Evolutionary conservation across 768 basidiomycete genomes (phyloP), one percentile per base, ranked within the genome.

Genomic region (Mycena alexandri): DNA sequence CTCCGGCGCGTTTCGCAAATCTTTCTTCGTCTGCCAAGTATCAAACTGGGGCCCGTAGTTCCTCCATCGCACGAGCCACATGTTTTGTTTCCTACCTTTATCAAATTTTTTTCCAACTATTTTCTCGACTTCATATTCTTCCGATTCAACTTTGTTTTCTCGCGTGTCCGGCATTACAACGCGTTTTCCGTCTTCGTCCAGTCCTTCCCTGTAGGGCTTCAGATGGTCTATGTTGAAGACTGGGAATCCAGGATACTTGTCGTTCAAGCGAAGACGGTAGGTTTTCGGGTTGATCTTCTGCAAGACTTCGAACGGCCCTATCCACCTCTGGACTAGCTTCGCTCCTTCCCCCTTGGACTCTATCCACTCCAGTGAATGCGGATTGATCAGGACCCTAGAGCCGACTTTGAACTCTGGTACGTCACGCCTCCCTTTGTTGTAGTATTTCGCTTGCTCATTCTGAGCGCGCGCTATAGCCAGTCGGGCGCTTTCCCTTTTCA

Each of bases 1-100:
- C n/a, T 52, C 51, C 1, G 51, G 51, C 9, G 51, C 51, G 33
- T 52, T 52, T 17, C 51, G 51, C 16, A 52, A 17, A 17, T 52
- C 51, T 13, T 36, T 52, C 33, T 36, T 43, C 34, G 46, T 21
- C 21, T 47, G n/a, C 46, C 46, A 47, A 5, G 46, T 47, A 22
- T 47, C 21, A n/a, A 47, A 47, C 13, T 47, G 46, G 2, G 46
- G 46, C 8, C 46, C 46, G 21, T 47, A 47, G 2, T 22, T 22
- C 13, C 22, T 22, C 46, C 46, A 47, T 8, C 46, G 46, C 1
- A 47, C 13, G 5, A 47, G 46, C n/a, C 22, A 47, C 21, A 21
- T 47, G 9, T 21, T 22, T 1, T 12, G 6, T 22, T 21, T 21
- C 2, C 46, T 22, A 8, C 22, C 7, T 12, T 47, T 47, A 9